A percentile compares a stretch with the other conserved stretches of the same genome.
These are phyloP conservation scores for Aspergillus intermedius DNA, from an alignment of 2,329 filamentous ascomycete species.

Conservation along the genomic window DNA sequence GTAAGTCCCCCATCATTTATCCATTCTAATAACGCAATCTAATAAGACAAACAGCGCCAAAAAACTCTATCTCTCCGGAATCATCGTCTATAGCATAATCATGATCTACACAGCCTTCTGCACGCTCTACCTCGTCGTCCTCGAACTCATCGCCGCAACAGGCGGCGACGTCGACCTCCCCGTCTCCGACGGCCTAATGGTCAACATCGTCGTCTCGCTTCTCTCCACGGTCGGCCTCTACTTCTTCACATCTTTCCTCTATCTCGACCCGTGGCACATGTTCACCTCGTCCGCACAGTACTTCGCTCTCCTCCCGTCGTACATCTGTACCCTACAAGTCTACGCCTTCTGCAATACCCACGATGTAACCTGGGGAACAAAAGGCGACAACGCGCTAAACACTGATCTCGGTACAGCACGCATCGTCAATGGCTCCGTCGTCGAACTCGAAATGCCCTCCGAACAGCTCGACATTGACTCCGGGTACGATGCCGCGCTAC, in stretches of 20 bases:
- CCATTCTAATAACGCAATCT: too few species aligned
- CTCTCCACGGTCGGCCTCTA: slow-evolving; percentile 86
- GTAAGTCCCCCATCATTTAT: slow-evolving; percentile 20
- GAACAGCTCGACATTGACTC: slow-evolving; percentile 98
- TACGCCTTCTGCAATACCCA: slow-evolving; percentile 99
- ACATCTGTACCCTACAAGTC: slow-evolving; percentile 95
- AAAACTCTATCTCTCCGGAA: slow-evolving; percentile 78
- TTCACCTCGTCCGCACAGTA: slow-evolving; percentile 88
- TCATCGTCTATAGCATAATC: slow-evolving; percentile 86
- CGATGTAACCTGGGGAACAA: slow-evolving; percentile 98
- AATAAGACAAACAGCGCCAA: slow-evolving; percentile 50
- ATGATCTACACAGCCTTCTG: slow-evolving; percentile 95
- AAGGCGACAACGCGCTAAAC: slow-evolving; percentile 91
- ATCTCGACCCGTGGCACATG: slow-evolving; percentile 99
- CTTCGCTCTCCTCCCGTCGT: slow-evolving; percentile 82
- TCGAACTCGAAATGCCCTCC: slow-evolving; percentile 94
- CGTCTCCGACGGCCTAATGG: slow-evolving; percentile 84
- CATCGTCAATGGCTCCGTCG: slow-evolving; percentile 66
- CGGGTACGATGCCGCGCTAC: slow-evolving; percentile 92
- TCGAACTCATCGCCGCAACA: slow-evolving; percentile 59
- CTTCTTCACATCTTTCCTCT: slow-evolving; percentile 92
- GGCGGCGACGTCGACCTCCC: slow-evolving; percentile 41
- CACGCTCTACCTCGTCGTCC: slow-evolving; percentile 77
- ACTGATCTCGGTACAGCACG: slow-evolving; percentile 86
- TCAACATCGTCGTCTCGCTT: slow-evolving; percentile 87